Base-by-base conservation (phyloP, 441 rosid species). In the Jatropha podagrica region DNA sequence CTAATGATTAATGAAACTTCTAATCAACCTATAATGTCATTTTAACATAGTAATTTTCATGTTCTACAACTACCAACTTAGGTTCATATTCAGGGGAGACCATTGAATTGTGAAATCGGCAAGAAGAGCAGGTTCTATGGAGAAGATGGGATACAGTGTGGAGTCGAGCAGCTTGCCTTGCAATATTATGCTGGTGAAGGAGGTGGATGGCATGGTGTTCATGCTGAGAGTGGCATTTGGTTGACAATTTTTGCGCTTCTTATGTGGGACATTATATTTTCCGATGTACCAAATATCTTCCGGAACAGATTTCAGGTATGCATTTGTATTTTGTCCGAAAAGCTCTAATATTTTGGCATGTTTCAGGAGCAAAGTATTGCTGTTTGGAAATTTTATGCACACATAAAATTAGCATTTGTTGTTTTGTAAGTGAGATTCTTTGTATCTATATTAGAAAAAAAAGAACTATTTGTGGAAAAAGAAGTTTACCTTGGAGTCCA, bases 141-240 rank as follows among this genome's bases (percentile, higher is more conserved):
- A 74, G 93, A 90, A 79, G 96, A 92, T 65, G 97, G 95, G 46
- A 91, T 91, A 74, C 96, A 90, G 72, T 93, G 97, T 76, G 98
- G 97, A 80, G 97, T 95, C 1, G 99, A 95, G 85, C 91, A 92
- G 89, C 97, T 95, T 26, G 98, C 97, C 58, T 85, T 95, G 86
- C 94, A 93, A 78, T 88, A 89, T 83, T 95, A 93, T 85, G 91
- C 87, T 75, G 88, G 86, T 48, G 93, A 87, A 86, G 97, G 96
- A 44, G 97, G 99, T 66, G 89, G 85, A 78, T 95, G 98, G 98
- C 82, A 81, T 68, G 99, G 99, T 74, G 84, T 91, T 74, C 95
- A 93, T 76, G 80, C 96, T 27, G 99, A 95, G 85, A 90, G 92
- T 81, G 96, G 96, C 77, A 90, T 93, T 68, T 93, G 98, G 99